These are phyloP conservation scores for Jasminum sambac DNA, from an alignment of 257 asterid species.

Conservation along the genomic window DNA sequence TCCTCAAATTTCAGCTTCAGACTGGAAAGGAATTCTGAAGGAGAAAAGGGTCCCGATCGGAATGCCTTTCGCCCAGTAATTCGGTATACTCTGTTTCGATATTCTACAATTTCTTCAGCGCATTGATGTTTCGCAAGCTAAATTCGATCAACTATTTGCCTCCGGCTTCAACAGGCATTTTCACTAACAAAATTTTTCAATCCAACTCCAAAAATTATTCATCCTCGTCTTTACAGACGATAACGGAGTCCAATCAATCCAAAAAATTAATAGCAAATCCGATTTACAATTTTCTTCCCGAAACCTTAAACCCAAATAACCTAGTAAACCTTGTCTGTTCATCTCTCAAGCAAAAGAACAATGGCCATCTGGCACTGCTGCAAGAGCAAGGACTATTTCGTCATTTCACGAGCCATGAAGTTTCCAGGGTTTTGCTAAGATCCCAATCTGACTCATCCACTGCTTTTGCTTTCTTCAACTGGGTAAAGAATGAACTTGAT, in stretches of 20 bases:
- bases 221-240: conserved; percentile 40
- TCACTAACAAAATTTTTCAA: conserved; percentile 1
- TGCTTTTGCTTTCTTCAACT: conserved; percentile 67
- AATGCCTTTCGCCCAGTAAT: not conserved
- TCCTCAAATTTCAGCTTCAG: not conserved
- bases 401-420: conserved; percentile 51
- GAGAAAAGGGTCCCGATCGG: not conserved
- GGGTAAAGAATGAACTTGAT: conserved; percentile 57
- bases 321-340: conserved; percentile 58
- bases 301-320: conserved; percentile 67
- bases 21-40: not conserved
- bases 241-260: conserved; percentile 16
- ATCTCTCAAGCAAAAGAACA: conserved; percentile 48
- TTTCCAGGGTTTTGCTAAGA: conserved; percentile 71
- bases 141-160: not conserved
- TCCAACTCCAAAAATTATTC: conserved; percentile 34
- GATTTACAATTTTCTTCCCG: conserved; percentile 62
- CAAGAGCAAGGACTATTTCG: conserved; percentile 46
- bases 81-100: not conserved
- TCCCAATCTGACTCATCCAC: conserved; percentile 77
- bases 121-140: not conserved
- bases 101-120: not conserved
- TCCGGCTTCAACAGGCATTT: conserved; percentile 13
- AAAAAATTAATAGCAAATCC: conserved; percentile 43
- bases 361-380: conserved; percentile 34